Conservation (phyloP, 2,329 filamentous ascomycete genomes). For the Colletotrichum sp. region DNA sequence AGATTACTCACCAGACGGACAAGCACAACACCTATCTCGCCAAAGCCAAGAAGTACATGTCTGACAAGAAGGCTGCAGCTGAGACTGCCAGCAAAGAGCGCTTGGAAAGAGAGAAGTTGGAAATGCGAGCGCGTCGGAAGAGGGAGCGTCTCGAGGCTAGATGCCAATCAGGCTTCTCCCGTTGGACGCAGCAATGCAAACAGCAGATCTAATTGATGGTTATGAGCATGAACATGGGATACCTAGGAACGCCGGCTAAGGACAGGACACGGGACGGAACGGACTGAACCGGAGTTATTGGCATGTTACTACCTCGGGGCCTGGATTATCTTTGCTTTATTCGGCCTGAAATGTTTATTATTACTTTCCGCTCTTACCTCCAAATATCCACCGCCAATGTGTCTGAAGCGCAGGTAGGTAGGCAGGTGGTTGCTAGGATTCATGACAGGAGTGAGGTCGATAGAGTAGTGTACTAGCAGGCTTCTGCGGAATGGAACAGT, state of each 20-base stretch:
- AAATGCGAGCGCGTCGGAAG: constrained; percentile 31
- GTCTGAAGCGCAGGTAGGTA: neutral
- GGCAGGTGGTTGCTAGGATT: neutral
- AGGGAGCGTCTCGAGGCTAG: constrained; percentile 25
- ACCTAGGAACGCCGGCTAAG: constrained; percentile 4
- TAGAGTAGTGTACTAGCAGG: constrained; percentile 11
- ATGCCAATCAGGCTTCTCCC: constrained; percentile 21
- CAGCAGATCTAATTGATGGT: constrained; percentile 7
- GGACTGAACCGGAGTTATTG: neutral
- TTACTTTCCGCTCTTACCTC: neutral
- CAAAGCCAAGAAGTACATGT: constrained; percentile 43
- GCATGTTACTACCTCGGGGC: neutral
- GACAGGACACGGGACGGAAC: constrained; percentile 1
- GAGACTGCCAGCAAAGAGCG: constrained; percentile 34
- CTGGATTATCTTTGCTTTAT: neutral
- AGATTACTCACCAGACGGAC: constrained; percentile 52
- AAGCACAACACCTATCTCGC: constrained; percentile 51
- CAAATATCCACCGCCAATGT: neutral
- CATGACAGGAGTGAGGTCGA: neutral
- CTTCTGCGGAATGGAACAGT: neutral
- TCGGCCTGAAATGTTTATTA: neutral
- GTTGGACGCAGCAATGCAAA: constrained; percentile 23
- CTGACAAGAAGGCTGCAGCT: constrained; percentile 15
- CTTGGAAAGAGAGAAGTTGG: constrained; percentile 28
- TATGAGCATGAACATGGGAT: constrained; percentile 9